These are phyloP conservation scores for Cicer bijugum DNA, from an alignment of 306 rosid species.

Conservation along the genomic window DNA sequence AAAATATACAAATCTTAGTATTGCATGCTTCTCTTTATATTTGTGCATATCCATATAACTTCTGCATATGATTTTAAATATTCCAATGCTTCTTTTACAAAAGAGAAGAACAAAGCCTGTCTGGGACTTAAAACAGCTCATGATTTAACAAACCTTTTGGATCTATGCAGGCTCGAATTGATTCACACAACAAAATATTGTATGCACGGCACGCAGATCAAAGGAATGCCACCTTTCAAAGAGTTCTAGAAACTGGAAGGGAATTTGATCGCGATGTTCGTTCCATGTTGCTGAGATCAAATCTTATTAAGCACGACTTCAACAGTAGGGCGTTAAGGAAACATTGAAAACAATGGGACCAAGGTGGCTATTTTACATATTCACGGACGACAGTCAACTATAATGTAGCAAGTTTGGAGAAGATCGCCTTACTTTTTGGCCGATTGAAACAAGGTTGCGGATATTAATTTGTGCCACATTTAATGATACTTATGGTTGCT, in stretches of 20 bases:
- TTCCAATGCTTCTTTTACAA: not conserved
- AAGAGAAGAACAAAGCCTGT: not conserved
- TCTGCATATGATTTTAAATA: not conserved
- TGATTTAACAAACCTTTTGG: conserved; percentile 33
- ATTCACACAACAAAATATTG: conserved; percentile 94
- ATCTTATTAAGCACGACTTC: conserved; percentile 87
- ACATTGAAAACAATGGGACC: conserved; percentile 43
- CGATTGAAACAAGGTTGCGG: conserved; percentile 44
- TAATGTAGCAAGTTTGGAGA: conserved; percentile 28
- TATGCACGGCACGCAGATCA: conserved; percentile 98
- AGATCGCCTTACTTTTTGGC: conserved; percentile 39
- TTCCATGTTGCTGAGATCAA: conserved; percentile 87
- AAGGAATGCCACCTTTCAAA: conserved; percentile 92
- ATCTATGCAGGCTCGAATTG: conserved; percentile 88
- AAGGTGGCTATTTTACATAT: conserved; percentile 20
- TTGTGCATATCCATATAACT: conserved; percentile 21
- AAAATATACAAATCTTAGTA: conserved; percentile 18
- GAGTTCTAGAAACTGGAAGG: conserved; percentile 83
- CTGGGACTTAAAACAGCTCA: not conserved
- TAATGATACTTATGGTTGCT: conserved; percentile 39
- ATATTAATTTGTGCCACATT: conserved; percentile 47
- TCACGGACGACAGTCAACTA: conserved; percentile 25
- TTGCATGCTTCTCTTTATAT: conserved; percentile 1
- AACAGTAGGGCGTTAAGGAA: conserved; percentile 69
- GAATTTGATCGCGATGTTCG: conserved; percentile 85